phyloP scores from a whole-genome alignment of 345 rosid genomes.

The Sisymbrium irio region DNA sequence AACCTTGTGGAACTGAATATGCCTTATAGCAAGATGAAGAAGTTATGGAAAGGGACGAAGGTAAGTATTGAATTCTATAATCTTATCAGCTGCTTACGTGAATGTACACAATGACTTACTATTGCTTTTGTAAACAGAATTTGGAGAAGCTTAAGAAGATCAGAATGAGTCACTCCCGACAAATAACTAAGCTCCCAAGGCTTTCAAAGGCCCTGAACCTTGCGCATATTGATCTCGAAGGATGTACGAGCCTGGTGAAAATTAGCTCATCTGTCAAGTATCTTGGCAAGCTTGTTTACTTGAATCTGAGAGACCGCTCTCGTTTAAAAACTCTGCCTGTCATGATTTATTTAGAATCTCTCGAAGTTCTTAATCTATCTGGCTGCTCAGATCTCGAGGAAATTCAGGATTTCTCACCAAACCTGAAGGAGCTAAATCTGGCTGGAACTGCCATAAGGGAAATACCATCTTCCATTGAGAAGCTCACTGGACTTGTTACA shows the following conservation, averaged over 20 bases:
- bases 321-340: background rate
- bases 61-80: slow-evolving; percentile 10
- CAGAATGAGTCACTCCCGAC: slow-evolving; percentile 10
- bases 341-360: background rate
- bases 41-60: slow-evolving; percentile 19
- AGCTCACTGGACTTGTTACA: no score
- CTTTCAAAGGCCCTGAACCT: slow-evolving; percentile 10
- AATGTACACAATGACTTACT: background rate
- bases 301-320: background rate
- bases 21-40: slow-evolving; percentile 18
- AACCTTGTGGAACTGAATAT: slow-evolving; percentile 30
- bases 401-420: no score
- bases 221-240: slow-evolving; percentile 28
- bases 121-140: slow-evolving; percentile 13
- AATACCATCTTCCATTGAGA: no score
- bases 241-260: slow-evolving; percentile 5
- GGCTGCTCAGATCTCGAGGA: no score
- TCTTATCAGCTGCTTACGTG: background rate
- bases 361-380: no score
- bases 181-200: background rate
- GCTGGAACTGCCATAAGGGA: background rate
- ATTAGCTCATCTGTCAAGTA: background rate
- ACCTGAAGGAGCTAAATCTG: background rate
- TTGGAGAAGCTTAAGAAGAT: slow-evolving; percentile 4
- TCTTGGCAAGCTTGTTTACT: background rate